Evolutionary conservation across 2,329 filamentous ascomycete species (phyloP).

Genomic region (Aureobasidium sp.): DNA sequence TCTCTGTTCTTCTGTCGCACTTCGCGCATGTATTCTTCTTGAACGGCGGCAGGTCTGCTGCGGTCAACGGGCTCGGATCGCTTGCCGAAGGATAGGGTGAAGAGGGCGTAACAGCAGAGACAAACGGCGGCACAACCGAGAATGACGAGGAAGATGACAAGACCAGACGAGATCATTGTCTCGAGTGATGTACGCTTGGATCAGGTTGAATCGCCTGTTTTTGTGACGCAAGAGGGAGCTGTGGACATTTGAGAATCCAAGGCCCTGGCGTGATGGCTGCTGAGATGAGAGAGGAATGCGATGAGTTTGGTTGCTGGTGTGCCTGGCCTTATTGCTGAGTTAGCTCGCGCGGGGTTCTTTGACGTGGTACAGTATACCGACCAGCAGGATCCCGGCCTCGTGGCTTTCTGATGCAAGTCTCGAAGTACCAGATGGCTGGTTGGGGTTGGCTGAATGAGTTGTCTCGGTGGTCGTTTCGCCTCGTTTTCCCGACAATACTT

Average conservation of each 20-base stretch:
- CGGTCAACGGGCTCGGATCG: neutral
- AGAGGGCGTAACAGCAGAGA: conserved; percentile 6
- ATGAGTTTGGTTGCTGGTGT: neutral
- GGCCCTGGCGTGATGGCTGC: neutral
- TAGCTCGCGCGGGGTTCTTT: conserved; percentile 5
- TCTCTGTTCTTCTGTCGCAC: conserved; percentile 14
- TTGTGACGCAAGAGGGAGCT: neutral
- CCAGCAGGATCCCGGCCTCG: conserved; percentile 5
- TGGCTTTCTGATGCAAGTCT: neutral
- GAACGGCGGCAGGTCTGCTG: conserved; percentile 10
- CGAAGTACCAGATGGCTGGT: neutral
- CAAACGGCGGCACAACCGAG: conserved; percentile 11
- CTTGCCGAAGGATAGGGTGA: neutral
- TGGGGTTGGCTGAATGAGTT: neutral
- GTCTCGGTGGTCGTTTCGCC: neutral
- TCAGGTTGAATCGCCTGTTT: neutral
- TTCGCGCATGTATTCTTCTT: conserved; percentile 17
- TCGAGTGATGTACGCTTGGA: neutral
- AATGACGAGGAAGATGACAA: conserved; percentile 15
- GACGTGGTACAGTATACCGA: conserved; percentile 8
- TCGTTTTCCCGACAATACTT: neutral
- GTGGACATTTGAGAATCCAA: neutral
- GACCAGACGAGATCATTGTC: conserved; percentile 6
- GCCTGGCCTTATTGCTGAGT: neutral
- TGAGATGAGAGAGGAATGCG: neutral